These are phyloP conservation scores for Paecilomyces niveus DNA, from an alignment of 2,329 filamentous ascomycete species.

Conservation along the genomic window DNA sequence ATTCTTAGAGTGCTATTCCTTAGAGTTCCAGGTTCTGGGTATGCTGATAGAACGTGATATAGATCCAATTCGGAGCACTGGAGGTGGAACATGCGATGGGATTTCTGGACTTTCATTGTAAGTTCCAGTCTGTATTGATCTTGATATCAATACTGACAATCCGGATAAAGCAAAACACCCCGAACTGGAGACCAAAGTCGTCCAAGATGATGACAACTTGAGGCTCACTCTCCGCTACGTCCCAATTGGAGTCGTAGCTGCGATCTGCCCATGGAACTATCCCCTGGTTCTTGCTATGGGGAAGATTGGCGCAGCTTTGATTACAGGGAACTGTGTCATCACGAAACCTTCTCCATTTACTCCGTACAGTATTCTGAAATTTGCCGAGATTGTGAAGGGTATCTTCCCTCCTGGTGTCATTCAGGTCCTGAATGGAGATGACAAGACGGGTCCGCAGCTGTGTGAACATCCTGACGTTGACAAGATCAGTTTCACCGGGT, in stretches of 20 bases:
- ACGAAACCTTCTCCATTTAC: conserved; percentile 52
- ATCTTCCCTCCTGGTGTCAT: conserved; percentile 51
- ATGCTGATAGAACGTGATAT: neutral
- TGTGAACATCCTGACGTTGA: conserved; percentile 48
- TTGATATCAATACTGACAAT: neutral
- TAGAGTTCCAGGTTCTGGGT: no score
- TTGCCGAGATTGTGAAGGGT: conserved; percentile 43
- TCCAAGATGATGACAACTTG: conserved; percentile 37
- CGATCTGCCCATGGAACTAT: conserved; percentile 45
- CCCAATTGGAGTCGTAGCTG: conserved; percentile 42
- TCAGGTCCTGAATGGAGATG: conserved; percentile 49
- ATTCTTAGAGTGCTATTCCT: no score
- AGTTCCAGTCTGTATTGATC: neutral
- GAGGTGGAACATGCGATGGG: conserved; percentile 10
- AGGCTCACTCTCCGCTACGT: conserved; percentile 38
- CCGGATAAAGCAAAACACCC: conserved; percentile 5
- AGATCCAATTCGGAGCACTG: conserved; percentile 8
- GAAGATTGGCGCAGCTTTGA: conserved; percentile 45
- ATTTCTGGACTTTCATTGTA: conserved; percentile 7
- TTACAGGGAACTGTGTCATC: conserved; percentile 50
- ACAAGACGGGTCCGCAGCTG: conserved; percentile 48
- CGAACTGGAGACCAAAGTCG: conserved; percentile 37
- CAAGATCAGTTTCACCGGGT: conserved; percentile 55
- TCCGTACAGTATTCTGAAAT: conserved; percentile 46
- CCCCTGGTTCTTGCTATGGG: conserved; percentile 38